Evolutionary conservation across 805 yeast species (phyloP).

Genomic region (Candida taoyuanica): DNA sequence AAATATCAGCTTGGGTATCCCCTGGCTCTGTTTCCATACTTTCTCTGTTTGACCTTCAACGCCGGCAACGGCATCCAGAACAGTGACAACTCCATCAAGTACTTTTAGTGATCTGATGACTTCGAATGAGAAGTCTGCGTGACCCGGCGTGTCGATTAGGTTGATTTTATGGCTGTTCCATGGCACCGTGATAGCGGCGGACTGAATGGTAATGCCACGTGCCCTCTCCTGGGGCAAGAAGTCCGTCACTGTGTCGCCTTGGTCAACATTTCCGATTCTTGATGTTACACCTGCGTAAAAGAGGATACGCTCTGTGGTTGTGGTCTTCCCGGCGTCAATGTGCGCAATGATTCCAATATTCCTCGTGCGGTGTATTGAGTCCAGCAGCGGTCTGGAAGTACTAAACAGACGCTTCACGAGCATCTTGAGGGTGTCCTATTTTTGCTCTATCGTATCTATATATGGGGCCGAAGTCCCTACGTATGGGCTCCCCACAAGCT

Average conservation of each 20-base stretch:
- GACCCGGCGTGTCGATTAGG: slow-evolving; percentile 96
- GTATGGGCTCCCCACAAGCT: not conserved
- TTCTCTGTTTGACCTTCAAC: slow-evolving; percentile 98
- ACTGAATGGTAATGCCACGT: slow-evolving; percentile 93
- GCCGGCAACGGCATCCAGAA: slow-evolving; percentile 94
- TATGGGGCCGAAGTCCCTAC: not conserved
- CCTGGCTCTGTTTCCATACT: slow-evolving; percentile 86
- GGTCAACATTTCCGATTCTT: slow-evolving; percentile 88
- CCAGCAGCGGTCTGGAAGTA: not conserved
- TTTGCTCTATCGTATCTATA: not conserved
- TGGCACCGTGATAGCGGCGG: slow-evolving; percentile 89
- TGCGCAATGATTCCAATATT: slow-evolving; percentile 98
- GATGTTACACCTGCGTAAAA: slow-evolving; percentile 78
- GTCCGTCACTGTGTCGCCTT: slow-evolving; percentile 96
- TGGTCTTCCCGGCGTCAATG: slow-evolving; percentile 97
- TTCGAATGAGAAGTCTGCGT: slow-evolving; percentile 95
- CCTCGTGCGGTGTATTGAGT: slow-evolving; percentile 41
- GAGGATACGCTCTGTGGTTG: slow-evolving; percentile 95
- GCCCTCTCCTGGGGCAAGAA: slow-evolving; percentile 84
- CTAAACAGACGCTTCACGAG: not conserved
- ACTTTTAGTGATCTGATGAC: slow-evolving; percentile 87
- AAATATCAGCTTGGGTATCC: slow-evolving; percentile 74
- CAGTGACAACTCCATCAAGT: slow-evolving; percentile 89
- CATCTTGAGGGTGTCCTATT: not conserved
- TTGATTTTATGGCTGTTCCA: slow-evolving; percentile 80